Percentiles rank a stretch among this genome's conserved stretches.
These are phyloP conservation scores for Penicillium robsamsonii DNA, from an alignment of 495 filamentous ascomycete genomes.

Conservation along the genomic window DNA sequence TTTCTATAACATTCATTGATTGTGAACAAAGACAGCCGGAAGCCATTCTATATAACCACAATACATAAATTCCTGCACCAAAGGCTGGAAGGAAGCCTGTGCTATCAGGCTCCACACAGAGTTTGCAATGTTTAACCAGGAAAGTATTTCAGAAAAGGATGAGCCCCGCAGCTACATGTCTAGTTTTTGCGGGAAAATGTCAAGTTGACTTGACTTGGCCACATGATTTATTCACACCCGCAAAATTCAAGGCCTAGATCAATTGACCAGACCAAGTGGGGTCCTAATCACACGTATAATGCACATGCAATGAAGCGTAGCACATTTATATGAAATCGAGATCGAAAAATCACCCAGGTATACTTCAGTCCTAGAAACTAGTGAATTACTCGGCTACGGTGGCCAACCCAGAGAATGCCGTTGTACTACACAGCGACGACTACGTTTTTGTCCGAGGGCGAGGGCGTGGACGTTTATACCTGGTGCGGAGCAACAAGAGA, in stretches of 20 bases:
- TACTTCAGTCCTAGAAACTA: not conserved
- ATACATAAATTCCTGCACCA: not conserved
- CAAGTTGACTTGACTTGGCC: not conserved
- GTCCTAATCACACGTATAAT: not conserved
- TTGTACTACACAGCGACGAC: not conserved
- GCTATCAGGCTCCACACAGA: not conserved
- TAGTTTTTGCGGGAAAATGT: not conserved
- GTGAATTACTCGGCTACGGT: not conserved
- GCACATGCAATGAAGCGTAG: not conserved
- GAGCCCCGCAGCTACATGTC: not conserved
- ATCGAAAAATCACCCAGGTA: not conserved
- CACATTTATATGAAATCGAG: not conserved
- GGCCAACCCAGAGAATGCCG: not conserved
- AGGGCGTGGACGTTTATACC: not conserved
- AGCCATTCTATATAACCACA: not conserved
- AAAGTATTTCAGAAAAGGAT: too few relatives aligned
- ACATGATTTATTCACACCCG: not conserved
- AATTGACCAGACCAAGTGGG: not conserved
- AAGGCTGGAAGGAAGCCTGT: not conserved
- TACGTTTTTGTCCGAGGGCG: not conserved
- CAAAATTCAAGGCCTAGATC: not conserved
- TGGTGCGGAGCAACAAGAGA: not conserved
- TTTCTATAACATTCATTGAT: too few relatives aligned
- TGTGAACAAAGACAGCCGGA: too few relatives aligned
- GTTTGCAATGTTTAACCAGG: too few relatives aligned